These are phyloP conservation scores for Penicillium sp. DNA, from an alignment of 2,329 filamentous ascomycete genomes.

Conservation along the genomic window DNA sequence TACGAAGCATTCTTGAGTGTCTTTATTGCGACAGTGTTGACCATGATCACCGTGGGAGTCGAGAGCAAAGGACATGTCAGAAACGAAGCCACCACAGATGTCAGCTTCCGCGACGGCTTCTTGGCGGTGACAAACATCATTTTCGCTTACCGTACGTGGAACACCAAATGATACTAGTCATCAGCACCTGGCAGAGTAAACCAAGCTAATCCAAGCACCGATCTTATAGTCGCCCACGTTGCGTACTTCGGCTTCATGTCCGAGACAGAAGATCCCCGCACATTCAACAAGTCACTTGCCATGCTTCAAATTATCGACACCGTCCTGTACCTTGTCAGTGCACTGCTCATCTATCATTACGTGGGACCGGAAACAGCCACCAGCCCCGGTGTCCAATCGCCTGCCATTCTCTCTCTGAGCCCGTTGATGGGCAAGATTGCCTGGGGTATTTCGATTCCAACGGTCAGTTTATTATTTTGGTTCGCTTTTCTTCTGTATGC, in stretches of 20 bases:
- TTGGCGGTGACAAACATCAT: slow-evolving; percentile 65
- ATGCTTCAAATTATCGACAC: slow-evolving; percentile 61
- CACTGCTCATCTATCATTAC: slow-evolving; percentile 65
- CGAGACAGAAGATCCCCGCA: slow-evolving; percentile 60
- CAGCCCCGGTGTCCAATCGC: slow-evolving; percentile 51
- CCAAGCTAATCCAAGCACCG: neutral
- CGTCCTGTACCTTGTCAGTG: slow-evolving; percentile 63
- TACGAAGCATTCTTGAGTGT: slow-evolving; percentile 59
- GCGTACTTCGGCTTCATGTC: slow-evolving; percentile 66
- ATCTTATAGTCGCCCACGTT: slow-evolving; percentile 51
- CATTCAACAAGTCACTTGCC: slow-evolving; percentile 61
- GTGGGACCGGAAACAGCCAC: slow-evolving; percentile 48
- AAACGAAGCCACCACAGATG: slow-evolving; percentile 36
- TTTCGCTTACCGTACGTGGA: slow-evolving; percentile 58
- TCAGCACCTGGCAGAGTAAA: neutral
- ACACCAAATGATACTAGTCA: neutral
- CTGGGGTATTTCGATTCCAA: slow-evolving; percentile 66
- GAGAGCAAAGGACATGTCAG: slow-evolving; percentile 40
- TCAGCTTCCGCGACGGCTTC: slow-evolving; percentile 55
- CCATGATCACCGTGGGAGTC: slow-evolving; percentile 64
- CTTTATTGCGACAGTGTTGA: slow-evolving; percentile 60
- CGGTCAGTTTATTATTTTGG: slow-evolving; percentile 33
- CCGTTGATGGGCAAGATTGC: slow-evolving; percentile 59
- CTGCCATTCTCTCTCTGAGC: slow-evolving; percentile 63
- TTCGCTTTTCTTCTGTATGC: neutral